Evolutionary conservation across 202 grass and related monocot genomes (phyloP), one percentile per base, ranked within the genome.

Genomic region (Carex arenaria): DNA sequence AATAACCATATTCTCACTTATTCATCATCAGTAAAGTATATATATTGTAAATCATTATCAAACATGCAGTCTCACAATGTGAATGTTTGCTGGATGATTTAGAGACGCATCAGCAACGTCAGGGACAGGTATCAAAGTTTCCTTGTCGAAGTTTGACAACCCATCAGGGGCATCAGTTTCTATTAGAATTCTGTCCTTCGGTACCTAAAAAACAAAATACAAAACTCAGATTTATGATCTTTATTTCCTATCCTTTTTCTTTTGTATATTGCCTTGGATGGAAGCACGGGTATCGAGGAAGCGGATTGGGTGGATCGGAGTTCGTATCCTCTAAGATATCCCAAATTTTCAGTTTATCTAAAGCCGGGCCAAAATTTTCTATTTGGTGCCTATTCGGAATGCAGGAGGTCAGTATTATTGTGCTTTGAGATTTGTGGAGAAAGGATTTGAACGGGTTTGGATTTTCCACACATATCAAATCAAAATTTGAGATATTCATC

Each of bases 81-180:
- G 86, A 79, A 99, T 93, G 83, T 95, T 99, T 79, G 85, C 72
- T 87, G 91, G 93, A 86, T 93, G 96, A 63, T 95, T 99, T 72
- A 93, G 69, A 76, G 85, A 79, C 26, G 5, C 66, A 65, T 85
- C 74, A 52, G 9, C 9, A 47, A 47, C 45, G 2, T 47, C 45
- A 2, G 86, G 87, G 10, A 91, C 60, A 49, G 28, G 20, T 69
- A 91, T 63, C 18, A 92, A 70, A 84, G 85, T 86, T 92, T 76
- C 71, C 78, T 88, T 74, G 11, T 92, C 89, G 72, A 84, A 73
- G 81, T 54, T 92, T 56, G 87, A 83, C 42, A 98, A 84, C 60
- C 89, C 96, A 68, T 92, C 96, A 7, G 91, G 91, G 40, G 91
- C 86, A 81, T 98, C 91, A 31, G 93, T 90, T 84, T 98, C 96